A percentile compares a stretch with the other conserved stretches of the same genome.
phyloP scores from a whole-genome alignment of 2,329 filamentous ascomycete species.

The Coleophoma eucalyptorum region DNA sequence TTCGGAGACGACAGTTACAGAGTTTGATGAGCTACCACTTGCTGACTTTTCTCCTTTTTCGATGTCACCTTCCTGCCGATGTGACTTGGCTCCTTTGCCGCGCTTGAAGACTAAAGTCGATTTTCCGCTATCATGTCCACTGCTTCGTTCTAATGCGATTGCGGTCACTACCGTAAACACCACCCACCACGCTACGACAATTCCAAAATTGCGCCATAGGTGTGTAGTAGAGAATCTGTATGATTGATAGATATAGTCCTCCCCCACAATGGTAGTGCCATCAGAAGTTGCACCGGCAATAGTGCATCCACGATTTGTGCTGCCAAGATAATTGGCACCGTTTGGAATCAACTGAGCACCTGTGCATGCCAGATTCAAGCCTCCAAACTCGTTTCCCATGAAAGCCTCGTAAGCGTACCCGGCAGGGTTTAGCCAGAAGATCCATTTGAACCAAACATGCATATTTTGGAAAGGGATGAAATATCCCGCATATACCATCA shows the following conservation, averaged over 20 bases:
- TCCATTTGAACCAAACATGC: conserved; percentile 58
- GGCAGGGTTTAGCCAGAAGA: conserved; percentile 62
- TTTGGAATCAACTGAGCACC: conserved; percentile 43
- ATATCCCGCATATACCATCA: conserved; percentile 58
- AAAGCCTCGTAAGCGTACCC: conserved; percentile 66
- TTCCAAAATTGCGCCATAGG: conserved; percentile 63
- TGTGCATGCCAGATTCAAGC: conserved; percentile 45
- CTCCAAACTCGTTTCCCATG: conserved; percentile 66
- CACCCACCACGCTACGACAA: conserved; percentile 44
- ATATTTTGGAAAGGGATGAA: conserved; percentile 57
- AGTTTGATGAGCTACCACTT: conserved; percentile 22
- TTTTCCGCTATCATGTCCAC: conserved; percentile 14
- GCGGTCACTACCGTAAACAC: conserved; percentile 41
- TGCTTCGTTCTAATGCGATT: conserved; percentile 33
- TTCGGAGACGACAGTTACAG: conserved; percentile 1
- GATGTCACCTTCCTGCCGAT: conserved; percentile 56
- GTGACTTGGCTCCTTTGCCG: conserved; percentile 54
- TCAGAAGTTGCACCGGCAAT: conserved; percentile 53
- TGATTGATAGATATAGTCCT: conserved; percentile 46
- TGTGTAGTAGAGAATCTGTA: conserved; percentile 54
- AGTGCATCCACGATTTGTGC: conserved; percentile 49
- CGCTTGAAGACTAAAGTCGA: conserved; percentile 47
- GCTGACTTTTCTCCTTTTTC: conserved; percentile 26
- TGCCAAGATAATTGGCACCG: conserved; percentile 24
- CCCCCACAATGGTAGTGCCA: conserved; percentile 46